These are phyloP conservation scores for Sporothrix pallida DNA, from an alignment of 2,329 filamentous ascomycete genomes.

Conservation along the genomic window DNA sequence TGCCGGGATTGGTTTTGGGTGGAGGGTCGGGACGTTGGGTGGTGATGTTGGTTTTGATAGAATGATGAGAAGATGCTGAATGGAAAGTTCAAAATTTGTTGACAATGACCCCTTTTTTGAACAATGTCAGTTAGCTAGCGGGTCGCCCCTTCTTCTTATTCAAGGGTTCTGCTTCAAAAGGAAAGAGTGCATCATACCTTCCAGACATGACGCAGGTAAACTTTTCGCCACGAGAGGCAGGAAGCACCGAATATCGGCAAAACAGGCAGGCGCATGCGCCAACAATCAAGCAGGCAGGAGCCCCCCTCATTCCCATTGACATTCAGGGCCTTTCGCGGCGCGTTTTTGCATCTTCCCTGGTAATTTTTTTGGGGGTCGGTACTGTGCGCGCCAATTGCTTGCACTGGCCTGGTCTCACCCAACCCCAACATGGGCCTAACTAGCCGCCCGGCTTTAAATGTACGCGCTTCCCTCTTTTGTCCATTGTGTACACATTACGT, in stretches of 20 bases:
- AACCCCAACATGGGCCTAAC: constrained; percentile 3
- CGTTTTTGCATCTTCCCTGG: background rate
- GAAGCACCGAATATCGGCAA: background rate
- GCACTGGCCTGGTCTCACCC: constrained; percentile 13
- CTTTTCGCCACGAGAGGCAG: constrained; percentile 18
- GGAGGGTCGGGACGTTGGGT: background rate
- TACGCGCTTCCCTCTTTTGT: constrained; percentile 26
- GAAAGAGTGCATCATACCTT: constrained; percentile 9
- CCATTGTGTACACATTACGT: background rate
- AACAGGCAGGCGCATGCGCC: background rate
- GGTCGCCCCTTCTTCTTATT: constrained; percentile 1
- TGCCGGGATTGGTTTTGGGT: background rate
- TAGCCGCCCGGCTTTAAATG: constrained; percentile 30
- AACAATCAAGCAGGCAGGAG: background rate
- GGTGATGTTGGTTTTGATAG: background rate
- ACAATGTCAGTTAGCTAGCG: background rate
- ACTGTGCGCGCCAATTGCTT: constrained; percentile 6
- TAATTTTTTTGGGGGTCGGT: background rate
- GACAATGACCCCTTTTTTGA: background rate
- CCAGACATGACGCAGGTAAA: background rate
- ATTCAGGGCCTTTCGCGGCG: too few species aligned
- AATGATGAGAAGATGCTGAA: background rate
- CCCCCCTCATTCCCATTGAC: background rate
- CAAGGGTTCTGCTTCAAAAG: background rate
- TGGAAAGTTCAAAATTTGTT: constrained; percentile 11